Evolutionary conservation across 2,329 filamentous ascomycete species (phyloP).

Genomic region (Fusarium beomiforme): DNA sequence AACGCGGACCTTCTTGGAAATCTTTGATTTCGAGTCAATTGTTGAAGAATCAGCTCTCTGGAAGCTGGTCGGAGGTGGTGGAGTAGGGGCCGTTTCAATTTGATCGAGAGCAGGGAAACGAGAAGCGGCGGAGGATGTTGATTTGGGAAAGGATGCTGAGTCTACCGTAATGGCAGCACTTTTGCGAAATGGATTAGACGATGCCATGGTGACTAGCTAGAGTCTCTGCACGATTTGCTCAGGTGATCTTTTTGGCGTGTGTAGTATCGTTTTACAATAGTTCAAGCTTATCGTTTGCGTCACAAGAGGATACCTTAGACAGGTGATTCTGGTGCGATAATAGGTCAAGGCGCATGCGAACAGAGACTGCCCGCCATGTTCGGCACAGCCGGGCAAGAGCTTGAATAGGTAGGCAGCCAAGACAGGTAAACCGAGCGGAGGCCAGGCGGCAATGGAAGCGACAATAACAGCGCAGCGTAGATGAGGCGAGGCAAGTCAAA

Average conservation of each 20-base stretch:
- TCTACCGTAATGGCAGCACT: slow-evolving; percentile 46
- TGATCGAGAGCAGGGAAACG: slow-evolving; percentile 44
- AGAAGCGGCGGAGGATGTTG: slow-evolving; percentile 20
- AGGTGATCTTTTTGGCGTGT: slow-evolving; percentile 10
- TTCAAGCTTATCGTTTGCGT: slow-evolving; percentile 21
- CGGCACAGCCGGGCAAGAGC: slow-evolving; percentile 41
- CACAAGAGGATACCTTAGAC: slow-evolving; percentile 8
- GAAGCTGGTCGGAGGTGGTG: slow-evolving; percentile 42
- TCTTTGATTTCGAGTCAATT: slow-evolving; percentile 57
- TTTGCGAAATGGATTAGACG: slow-evolving; percentile 64
- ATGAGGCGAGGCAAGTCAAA: slow-evolving; percentile 1
- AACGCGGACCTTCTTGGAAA: slow-evolving; percentile 74
- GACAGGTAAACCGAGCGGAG: slow-evolving; percentile 11
- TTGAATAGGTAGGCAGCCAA: slow-evolving; percentile 24
- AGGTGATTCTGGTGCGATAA: slow-evolving; percentile 27
- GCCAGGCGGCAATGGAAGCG: slow-evolving; percentile 23
- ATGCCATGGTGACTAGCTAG: slow-evolving; percentile 43
- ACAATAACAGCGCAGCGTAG: slow-evolving; percentile 17
- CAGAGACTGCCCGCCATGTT: slow-evolving; percentile 43
- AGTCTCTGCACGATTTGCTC: slow-evolving; percentile 6
- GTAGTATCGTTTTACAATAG: slow-evolving; percentile 15
- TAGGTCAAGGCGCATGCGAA: slow-evolving; percentile 42
- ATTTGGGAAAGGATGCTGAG: slow-evolving; percentile 16
- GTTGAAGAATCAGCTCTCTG: slow-evolving; percentile 44
- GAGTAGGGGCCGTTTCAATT: slow-evolving; percentile 43